Conservation (phyloP, 2,329 filamentous ascomycete genomes). For the Basipetospora chlamydospora region DNA sequence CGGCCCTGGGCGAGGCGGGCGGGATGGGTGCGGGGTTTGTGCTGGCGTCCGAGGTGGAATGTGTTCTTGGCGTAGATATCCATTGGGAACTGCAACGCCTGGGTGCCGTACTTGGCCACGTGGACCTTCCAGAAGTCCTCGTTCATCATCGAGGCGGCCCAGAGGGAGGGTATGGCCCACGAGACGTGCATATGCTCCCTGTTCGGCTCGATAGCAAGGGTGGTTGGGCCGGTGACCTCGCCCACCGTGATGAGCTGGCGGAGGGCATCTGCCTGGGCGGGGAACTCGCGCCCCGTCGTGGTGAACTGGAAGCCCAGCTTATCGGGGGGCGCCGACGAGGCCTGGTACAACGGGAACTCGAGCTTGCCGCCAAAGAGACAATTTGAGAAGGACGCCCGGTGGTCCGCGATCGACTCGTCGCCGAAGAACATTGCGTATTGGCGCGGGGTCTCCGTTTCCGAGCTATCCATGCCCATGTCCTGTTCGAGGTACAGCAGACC, state of each 20-base stretch:
- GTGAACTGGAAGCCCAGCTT: neutral
- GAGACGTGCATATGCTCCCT: neutral
- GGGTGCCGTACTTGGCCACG: constrained; percentile 2
- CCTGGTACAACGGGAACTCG: constrained; percentile 2
- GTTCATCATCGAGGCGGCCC: neutral
- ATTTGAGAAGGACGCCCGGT: constrained; percentile 2
- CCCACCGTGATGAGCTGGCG: neutral
- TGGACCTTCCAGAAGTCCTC: constrained; percentile 4
- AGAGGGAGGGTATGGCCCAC: constrained; percentile 2
- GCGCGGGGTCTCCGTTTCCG: neutral
- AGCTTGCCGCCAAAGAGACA: constrained; percentile 2
- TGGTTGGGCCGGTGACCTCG: neutral
- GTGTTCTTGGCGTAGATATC: neutral
- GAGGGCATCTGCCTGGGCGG: neutral
- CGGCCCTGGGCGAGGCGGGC: neutral
- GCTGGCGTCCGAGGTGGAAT: neutral
- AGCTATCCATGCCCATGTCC: neutral
- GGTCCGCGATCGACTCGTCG: neutral
- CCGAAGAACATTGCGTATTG: constrained; percentile 1
- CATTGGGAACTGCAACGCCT: constrained; percentile 1
- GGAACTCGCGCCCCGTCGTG: neutral
- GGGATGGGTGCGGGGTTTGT: neutral
- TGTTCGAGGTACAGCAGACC: constrained; percentile 1
- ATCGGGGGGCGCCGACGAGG: neutral
- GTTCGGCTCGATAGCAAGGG: neutral